A percentile compares a stretch with the other conserved stretches of the same genome.
These are phyloP conservation scores for Aspergillus ruber DNA, from an alignment of 2,329 filamentous ascomycete species.

Conservation along the genomic window DNA sequence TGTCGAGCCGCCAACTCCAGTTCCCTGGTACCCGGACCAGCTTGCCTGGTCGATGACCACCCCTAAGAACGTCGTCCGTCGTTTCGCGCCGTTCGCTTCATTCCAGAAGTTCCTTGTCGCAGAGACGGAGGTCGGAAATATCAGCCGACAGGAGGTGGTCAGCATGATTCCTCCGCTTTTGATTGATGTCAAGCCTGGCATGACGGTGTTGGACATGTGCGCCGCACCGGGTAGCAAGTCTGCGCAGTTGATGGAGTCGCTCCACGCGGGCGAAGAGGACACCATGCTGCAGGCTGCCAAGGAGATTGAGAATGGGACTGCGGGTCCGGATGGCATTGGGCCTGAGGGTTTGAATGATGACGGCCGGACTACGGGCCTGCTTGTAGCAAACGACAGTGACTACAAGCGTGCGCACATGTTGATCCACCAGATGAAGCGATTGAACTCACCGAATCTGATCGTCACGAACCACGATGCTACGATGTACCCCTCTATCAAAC, in stretches of 20 bases:
- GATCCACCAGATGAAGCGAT: constrained; percentile 93
- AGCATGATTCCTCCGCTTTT: constrained; percentile 97
- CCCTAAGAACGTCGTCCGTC: constrained; percentile 89
- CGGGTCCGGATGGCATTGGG: constrained; percentile 40
- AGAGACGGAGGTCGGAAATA: constrained; percentile 94
- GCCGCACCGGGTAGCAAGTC: constrained; percentile 97
- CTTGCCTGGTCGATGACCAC: constrained; percentile 98
- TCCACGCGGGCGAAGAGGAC: constrained; percentile 87
- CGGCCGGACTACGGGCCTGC: constrained; percentile 80
- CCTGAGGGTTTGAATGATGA: constrained; percentile 61
- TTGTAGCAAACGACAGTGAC: constrained; percentile 94
- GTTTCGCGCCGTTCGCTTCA: constrained; percentile 85
- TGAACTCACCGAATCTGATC: constrained; percentile 92
- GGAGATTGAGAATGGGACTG: constrained; percentile 56
- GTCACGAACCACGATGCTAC: constrained; percentile 98
- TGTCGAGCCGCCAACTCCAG: constrained; percentile 73
- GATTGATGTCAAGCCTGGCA: constrained; percentile 83
- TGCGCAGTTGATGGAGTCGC: constrained; percentile 87
- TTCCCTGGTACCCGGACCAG: constrained; percentile 89
- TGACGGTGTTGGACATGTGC: constrained; percentile 92
- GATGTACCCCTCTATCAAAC: constrained; percentile 83
- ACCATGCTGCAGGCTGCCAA: constrained; percentile 67
- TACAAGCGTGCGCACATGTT: constrained; percentile 97
- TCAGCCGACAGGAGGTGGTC: constrained; percentile 93
- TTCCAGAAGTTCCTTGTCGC: constrained; percentile 98